Conservation (phyloP, 2,329 filamentous ascomycete species). For the Sporothrix pallida region DNA sequence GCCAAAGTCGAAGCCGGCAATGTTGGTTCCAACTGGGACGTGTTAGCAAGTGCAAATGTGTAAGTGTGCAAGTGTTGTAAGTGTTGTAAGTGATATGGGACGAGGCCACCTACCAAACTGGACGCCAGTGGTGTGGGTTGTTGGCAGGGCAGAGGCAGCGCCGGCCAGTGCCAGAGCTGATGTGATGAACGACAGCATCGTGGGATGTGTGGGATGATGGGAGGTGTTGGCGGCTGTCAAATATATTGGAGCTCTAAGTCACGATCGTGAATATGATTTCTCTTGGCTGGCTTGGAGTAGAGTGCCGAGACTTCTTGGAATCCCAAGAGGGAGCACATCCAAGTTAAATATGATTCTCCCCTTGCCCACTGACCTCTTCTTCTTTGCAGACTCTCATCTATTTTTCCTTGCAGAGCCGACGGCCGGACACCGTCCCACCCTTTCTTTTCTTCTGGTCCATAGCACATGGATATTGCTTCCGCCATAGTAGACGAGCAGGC, state of each 20-base stretch:
- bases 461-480: slow-evolving; percentile 14
- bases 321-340: background rate
- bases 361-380: background rate
- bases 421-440: background rate
- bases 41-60: background rate
- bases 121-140: slow-evolving; percentile 3
- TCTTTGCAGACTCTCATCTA: background rate
- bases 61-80: too few relatives aligned
- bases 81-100: too few relatives aligned
- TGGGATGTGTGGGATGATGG: background rate
- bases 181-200: slow-evolving; percentile 24
- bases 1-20: slow-evolving; percentile 57
- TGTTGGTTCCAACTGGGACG: slow-evolving; percentile 37
- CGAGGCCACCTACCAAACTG: slow-evolving; percentile 22
- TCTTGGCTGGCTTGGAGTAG: background rate
- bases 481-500: background rate
- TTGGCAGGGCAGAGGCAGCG: slow-evolving; percentile 21
- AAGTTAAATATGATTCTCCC: background rate
- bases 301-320: background rate
- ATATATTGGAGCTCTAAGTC: background rate
- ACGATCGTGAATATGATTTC: too few relatives aligned
- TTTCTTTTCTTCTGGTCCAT: background rate
- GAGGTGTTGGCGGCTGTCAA: background rate
- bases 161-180: slow-evolving; percentile 26
- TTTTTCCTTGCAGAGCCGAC: background rate